A percentile compares a stretch with the other conserved stretches of the same genome.
Evolutionary conservation across 345 rosid species (phyloP).

Genomic region (Salix purpurea): DNA sequence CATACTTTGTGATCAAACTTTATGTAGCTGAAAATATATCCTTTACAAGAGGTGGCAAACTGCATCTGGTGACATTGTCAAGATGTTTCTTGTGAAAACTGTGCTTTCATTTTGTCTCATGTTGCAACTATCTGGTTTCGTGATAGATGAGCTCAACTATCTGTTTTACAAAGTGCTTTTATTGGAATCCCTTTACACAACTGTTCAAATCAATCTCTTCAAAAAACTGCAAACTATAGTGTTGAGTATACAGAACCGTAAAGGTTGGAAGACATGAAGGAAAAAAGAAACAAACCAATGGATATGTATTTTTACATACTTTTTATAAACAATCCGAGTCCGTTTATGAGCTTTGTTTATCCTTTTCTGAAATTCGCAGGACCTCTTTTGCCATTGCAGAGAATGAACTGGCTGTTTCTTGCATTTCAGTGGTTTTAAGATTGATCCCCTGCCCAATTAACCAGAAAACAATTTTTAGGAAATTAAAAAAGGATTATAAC

Average conservation of each 20-base stretch:
- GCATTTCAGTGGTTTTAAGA: conserved; percentile 68
- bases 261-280: neutral
- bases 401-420: conserved; percentile 79
- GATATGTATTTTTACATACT: neutral
- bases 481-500: neutral
- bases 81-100: too few species aligned
- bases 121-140: neutral
- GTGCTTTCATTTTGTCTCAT: neutral
- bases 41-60: too few species aligned
- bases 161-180: too few species aligned
- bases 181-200: neutral
- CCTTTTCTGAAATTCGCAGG: conserved; percentile 60
- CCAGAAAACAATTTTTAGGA: neutral
- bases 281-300: neutral
- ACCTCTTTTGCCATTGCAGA: conserved; percentile 78
- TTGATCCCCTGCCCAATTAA: conserved; percentile 59
- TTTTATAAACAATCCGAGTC: neutral
- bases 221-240: too few species aligned
- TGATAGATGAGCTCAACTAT: neutral
- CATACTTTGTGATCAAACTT: neutral
- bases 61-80: too few species aligned
- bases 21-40: neutral
- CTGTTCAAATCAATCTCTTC: neutral
- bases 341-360: conserved; percentile 38
- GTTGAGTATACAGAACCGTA: too few species aligned